phyloP scores from a whole-genome alignment of 2,329 filamentous ascomycete species.

The Nigrospora sphaerica region DNA sequence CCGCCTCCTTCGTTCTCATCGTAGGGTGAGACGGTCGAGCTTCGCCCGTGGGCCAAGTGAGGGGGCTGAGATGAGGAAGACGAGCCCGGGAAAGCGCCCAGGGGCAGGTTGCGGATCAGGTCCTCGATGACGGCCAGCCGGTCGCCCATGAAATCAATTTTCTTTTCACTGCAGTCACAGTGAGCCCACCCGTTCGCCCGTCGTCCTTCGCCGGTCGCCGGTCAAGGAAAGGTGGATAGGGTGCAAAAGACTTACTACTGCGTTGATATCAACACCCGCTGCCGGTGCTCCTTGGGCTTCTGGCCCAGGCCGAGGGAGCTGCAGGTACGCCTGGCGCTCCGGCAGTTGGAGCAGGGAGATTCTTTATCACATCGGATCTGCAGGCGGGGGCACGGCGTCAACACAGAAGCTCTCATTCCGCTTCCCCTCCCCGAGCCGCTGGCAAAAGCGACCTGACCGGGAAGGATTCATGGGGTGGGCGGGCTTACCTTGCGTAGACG shows the following conservation, averaged over 20 bases:
- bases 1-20: no score
- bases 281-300: conserved; percentile 45
- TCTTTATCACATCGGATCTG: conserved; percentile 55
- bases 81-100: not conserved
- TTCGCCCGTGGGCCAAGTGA: no score
- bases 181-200: no score
- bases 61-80: conserved; percentile 1
- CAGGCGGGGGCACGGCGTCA: not conserved
- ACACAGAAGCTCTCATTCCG: not conserved
- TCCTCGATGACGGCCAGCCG: conserved; percentile 29
- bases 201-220: not conserved
- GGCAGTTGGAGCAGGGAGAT: conserved; percentile 51
- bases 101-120: conserved; percentile 24
- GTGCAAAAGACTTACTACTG: conserved; percentile 41
- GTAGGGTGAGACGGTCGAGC: no score
- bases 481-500: conserved; percentile 27
- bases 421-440: not conserved
- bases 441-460: not conserved
- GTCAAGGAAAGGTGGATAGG: not conserved
- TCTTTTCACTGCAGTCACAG: conserved; percentile 35
- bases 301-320: conserved; percentile 48
- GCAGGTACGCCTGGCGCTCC: conserved; percentile 43
- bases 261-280: conserved; percentile 51
- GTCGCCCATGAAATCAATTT: conserved; percentile 35
- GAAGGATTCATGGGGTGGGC: conserved; percentile 2